These are phyloP conservation scores for Boletus rubescentipes DNA, from an alignment of 768 basidiomycete genomes.

Conservation along the genomic window DNA sequence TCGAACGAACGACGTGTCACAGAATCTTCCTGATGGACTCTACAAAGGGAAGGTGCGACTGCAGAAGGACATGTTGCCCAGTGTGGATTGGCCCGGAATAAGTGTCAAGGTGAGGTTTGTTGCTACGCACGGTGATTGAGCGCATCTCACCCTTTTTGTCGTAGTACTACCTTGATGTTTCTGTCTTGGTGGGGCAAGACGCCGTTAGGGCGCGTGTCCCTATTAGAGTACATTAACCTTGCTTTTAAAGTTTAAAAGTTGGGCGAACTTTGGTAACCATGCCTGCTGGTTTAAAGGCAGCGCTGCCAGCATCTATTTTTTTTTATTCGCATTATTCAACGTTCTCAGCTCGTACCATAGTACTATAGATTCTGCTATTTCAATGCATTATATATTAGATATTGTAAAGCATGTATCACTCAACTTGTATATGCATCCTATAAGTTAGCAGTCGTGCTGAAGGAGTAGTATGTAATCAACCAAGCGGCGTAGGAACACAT, in stretches of 20 bases:
- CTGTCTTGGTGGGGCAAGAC: slow-evolving; percentile 64
- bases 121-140: slow-evolving; percentile 7
- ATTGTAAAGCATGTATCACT: slow-evolving; percentile 11
- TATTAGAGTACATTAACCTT: slow-evolving; percentile 50
- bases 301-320: background rate
- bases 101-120: slow-evolving; percentile 56
- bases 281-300: background rate
- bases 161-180: slow-evolving; percentile 74
- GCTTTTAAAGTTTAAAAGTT: no score
- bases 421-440: no score
- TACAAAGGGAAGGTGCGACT: slow-evolving; percentile 59
- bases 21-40: slow-evolving; percentile 64
- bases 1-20: slow-evolving; percentile 43
- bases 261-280: background rate
- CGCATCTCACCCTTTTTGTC: slow-evolving; percentile 2
- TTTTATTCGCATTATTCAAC: slow-evolving; percentile 5
- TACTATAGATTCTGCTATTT: background rate
- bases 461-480: no score
- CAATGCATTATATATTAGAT: background rate
- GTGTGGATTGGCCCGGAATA: slow-evolving; percentile 64
- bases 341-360: background rate
- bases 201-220: slow-evolving; percentile 62
- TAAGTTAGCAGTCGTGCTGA: no score
- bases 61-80: slow-evolving; percentile 58
- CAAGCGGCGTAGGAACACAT: no score